Conservation (phyloP, 2,329 filamentous ascomycete genomes). For the Cytospora paraplurivora region DNA sequence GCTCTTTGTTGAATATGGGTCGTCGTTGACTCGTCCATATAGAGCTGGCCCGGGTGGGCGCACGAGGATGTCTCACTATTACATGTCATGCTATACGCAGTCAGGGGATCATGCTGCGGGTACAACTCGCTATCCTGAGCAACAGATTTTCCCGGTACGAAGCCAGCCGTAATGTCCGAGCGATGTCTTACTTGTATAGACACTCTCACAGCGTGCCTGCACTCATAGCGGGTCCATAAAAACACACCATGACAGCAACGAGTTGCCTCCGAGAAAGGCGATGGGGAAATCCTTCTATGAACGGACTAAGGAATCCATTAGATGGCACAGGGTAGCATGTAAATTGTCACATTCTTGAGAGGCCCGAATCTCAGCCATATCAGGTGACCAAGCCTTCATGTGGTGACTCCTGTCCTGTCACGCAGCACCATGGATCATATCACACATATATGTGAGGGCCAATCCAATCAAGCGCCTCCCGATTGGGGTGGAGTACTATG, state of each 20-base stretch:
- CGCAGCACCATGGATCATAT: conserved; percentile 14
- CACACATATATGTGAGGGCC: conserved; percentile 10
- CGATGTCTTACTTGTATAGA: no score
- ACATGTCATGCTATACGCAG: neutral
- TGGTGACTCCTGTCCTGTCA: conserved; percentile 22
- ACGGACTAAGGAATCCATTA: no score
- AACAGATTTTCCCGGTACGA: no score
- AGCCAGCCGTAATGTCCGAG: no score
- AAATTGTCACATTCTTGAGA: neutral
- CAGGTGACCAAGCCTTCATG: conserved; percentile 27
- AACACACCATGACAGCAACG: no score
- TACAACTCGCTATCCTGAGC: no score
- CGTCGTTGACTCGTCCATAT: neutral
- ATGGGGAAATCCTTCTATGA: no score
- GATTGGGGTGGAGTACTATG: conserved; percentile 12
- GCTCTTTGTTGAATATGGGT: neutral
- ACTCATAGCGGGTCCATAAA: no score
- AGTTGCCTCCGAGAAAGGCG: no score
- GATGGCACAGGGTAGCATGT: no score
- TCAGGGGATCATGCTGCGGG: no score
- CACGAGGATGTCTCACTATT: neutral
- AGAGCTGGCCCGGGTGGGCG: neutral
- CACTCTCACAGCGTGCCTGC: no score
- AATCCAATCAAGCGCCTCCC: conserved; percentile 18
- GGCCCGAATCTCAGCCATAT: conserved; percentile 9